Conservation (phyloP, 176 grass and related monocot genomes). For the Carex littledalei region DNA sequence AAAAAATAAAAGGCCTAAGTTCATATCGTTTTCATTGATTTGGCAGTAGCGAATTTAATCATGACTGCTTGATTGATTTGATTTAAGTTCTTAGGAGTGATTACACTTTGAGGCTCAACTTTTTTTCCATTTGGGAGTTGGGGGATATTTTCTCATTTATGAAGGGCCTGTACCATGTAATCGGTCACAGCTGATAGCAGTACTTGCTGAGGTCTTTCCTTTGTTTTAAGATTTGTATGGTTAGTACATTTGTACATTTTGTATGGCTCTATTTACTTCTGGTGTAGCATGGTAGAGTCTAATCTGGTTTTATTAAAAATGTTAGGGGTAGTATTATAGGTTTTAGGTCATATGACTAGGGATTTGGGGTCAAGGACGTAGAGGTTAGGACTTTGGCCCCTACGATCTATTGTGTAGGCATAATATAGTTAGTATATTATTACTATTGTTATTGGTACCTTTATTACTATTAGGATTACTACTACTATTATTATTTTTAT, state of each 20-base stretch:
- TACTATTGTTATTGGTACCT: too few species aligned
- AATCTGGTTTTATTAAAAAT: neutral
- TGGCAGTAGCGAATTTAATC: neutral
- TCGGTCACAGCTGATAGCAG: neutral
- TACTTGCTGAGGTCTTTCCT: neutral
- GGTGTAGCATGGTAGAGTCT: neutral
- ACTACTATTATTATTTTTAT: too few species aligned
- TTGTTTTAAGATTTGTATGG: neutral
- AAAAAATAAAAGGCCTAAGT: neutral
- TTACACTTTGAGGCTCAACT: neutral
- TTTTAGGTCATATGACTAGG: too few species aligned
- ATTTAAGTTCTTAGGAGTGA: neutral
- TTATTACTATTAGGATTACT: too few species aligned
- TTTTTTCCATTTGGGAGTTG: neutral
- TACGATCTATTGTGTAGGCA: too few species aligned
- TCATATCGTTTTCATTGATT: neutral
- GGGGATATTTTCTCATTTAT: neutral
- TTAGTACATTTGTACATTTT: neutral
- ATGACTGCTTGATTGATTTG: neutral
- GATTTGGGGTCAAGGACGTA: too few species aligned
- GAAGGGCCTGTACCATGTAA: neutral
- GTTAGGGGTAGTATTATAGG: neutral
- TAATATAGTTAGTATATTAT: too few species aligned
- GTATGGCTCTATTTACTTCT: neutral
- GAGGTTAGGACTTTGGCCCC: too few species aligned